Evolutionary conservation across 176 grass and related monocot species (phyloP), one percentile per base, ranked within the genome.

Genomic region (Bromus sterilis): DNA sequence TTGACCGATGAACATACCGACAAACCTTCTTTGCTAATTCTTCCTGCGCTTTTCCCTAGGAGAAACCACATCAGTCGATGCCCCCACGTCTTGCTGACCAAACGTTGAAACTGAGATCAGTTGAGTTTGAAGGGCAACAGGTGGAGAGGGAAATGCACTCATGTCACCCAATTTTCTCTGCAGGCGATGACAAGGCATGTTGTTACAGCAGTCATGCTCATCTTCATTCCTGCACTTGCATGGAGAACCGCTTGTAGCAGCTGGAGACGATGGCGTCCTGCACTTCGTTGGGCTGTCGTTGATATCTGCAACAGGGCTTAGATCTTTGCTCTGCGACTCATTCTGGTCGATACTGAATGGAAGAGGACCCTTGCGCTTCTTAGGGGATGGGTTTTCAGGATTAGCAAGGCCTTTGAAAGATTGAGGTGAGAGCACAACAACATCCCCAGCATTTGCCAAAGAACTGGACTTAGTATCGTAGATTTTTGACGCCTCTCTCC

Each of bases 301-400:
- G 30, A 42, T 66, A 53, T 81, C 80, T 26, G 51, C 75, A 18
- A 60, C 75, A 72, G 76, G 41, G 35, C 60, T 73, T 65, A 40
- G 69, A 23, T 67, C 80, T 61, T 78, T 91, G 40, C 80, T 78
- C 46, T 71, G 67, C 8, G 82, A 56, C 53, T 79, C 86, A 39
- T 81, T 64, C 31, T 71, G 75, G 39, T 81, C 78, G 63, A 90
- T 56, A 74, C 64, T 48, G 78, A 89, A 93, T 24, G 91, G 23
- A 49, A 87, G 80, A 53, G 89, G 75, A 59, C 85, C 83, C 74
- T 97, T 97, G 66, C 94, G 91, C 74, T 97, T 97, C 71, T 85
- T 88, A 24, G 71, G 89, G 37, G 86, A 91, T 66, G 88, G 20
- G 13, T 80, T 89, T 12, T 74, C 86, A 71, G 91, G 89, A 73